Conservation (phyloP, 306 rosid species). For the Argentina anserina region DNA sequence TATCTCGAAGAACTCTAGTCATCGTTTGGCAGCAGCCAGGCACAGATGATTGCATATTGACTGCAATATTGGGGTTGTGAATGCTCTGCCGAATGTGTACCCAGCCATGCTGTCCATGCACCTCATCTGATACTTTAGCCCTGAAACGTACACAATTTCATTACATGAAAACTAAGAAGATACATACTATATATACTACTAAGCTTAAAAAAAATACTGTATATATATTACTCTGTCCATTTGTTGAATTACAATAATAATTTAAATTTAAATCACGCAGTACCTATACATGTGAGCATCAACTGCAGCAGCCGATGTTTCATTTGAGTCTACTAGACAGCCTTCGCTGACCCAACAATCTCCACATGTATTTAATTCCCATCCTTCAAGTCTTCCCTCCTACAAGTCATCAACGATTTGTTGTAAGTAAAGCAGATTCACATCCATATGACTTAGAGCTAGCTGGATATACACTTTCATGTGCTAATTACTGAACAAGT, state of each 20-base stretch:
- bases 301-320: constrained; percentile 53
- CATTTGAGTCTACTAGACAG: constrained; percentile 69
- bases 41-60: constrained; percentile 67
- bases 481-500: not conserved
- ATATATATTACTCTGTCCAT: not conserved
- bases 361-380: constrained; percentile 88
- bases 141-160: constrained; percentile 25
- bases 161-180: not conserved
- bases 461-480: not conserved
- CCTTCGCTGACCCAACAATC: constrained; percentile 97
- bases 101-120: constrained; percentile 73
- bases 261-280: not conserved
- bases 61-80: constrained; percentile 87
- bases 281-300: constrained; percentile 92
- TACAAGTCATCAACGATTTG: constrained; percentile 12
- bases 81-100: constrained; percentile 77
- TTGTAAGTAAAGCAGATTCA: not conserved
- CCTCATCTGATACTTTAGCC: constrained; percentile 58
- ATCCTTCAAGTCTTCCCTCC: constrained; percentile 80
- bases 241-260: not conserved
- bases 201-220: no score
- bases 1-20: constrained; percentile 59
- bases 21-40: constrained; percentile 66
- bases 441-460: not conserved
- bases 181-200: no score